Conservation (phyloP, 768 basidiomycete species). For the Mycena kentingensis region DNA sequence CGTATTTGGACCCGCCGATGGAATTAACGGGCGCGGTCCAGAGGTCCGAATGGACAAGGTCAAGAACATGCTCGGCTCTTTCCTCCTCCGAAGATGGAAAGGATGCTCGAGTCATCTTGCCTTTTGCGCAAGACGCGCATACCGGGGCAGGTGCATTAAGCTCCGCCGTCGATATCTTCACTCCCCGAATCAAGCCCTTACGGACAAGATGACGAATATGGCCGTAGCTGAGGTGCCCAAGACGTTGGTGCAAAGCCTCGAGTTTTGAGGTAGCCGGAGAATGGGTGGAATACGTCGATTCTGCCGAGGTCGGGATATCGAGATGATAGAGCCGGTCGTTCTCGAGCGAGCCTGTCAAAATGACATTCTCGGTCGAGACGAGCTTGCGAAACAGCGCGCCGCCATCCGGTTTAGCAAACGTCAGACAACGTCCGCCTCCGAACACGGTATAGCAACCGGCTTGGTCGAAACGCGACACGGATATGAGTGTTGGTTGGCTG, state of each 20-base stretch:
- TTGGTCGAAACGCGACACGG: constrained; percentile 13
- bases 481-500: constrained; percentile 16
- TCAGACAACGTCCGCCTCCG: constrained; percentile 11
- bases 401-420: constrained; percentile 12
- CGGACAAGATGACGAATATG: constrained; percentile 7
- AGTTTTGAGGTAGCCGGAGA: constrained; percentile 1
- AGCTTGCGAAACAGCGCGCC: constrained; percentile 9
- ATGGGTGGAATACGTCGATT: not conserved
- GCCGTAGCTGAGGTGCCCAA: constrained; percentile 16
- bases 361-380: constrained; percentile 3
- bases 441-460: constrained; percentile 17
- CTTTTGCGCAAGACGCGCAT: constrained; percentile 13
- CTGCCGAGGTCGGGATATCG: constrained; percentile 8
- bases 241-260: constrained; percentile 8
- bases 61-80: constrained; percentile 19
- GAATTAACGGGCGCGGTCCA: constrained; percentile 29
- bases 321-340: constrained; percentile 16
- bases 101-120: constrained; percentile 18
- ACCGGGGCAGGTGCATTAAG: constrained; percentile 10
- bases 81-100: constrained; percentile 14
- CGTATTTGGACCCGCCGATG: constrained; percentile 19
- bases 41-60: constrained; percentile 33
- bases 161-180: constrained; percentile 9
- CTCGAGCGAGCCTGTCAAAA: constrained; percentile 7
- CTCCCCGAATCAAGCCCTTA: constrained; percentile 2